These are phyloP conservation scores for Ophiostoma piceae DNA, from an alignment of 2,329 filamentous ascomycete genomes.

Conservation along the genomic window DNA sequence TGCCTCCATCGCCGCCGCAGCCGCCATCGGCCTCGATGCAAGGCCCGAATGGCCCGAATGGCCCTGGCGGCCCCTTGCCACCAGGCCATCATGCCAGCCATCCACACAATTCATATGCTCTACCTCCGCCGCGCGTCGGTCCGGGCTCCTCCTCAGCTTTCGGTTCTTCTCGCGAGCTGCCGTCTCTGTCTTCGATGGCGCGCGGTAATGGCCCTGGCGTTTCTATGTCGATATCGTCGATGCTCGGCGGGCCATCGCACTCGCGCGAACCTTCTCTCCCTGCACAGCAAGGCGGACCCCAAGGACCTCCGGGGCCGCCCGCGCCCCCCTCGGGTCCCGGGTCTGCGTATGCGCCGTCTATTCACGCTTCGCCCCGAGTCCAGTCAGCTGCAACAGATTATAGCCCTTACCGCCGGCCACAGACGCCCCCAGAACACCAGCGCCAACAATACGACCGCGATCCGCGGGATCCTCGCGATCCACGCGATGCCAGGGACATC, in stretches of 20 bases:
- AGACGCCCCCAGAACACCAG: constrained; percentile 63
- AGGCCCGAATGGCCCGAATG: constrained; percentile 5
- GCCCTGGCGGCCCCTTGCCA: constrained; percentile 20
- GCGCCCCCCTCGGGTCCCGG: constrained; percentile 35
- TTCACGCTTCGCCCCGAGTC: constrained; percentile 54
- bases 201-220: constrained; percentile 46
- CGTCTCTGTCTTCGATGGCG: constrained; percentile 47
- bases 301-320: constrained; percentile 23
- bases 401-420: constrained; percentile 58
- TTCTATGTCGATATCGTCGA: constrained; percentile 58
- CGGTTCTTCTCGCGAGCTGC: constrained; percentile 47
- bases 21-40: constrained; percentile 16
- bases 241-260: constrained; percentile 48
- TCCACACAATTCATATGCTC: constrained; percentile 38
- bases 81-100: constrained; percentile 28
- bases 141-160: constrained; percentile 40
- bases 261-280: constrained; percentile 36
- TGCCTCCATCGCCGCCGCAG: constrained; percentile 38
- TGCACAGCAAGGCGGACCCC: constrained; percentile 39
- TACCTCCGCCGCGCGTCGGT: constrained; percentile 45
- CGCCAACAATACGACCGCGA: constrained; percentile 48
- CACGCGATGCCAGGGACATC: constrained; percentile 30
- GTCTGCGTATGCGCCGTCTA: constrained; percentile 43
- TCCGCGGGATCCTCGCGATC: neutral
- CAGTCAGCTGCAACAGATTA: constrained; percentile 55